Conservation (phyloP, 148 eudicot genomes). For the Pouteria glomerata region DNA sequence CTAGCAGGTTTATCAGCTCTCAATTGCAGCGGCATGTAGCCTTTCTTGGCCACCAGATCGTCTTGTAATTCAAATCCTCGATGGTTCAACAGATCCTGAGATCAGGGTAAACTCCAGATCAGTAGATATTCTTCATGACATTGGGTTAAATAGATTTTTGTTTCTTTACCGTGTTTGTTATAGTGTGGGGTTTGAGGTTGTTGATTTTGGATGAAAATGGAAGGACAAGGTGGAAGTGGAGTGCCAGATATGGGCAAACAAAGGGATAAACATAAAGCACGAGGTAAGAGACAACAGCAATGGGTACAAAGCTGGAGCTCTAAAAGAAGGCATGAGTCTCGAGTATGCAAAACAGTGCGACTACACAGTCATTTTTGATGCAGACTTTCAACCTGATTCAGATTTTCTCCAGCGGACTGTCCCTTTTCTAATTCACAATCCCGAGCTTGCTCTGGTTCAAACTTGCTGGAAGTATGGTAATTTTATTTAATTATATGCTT, state of each 20-base stretch:
- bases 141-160: too few species aligned
- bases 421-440: slow-evolving; percentile 58
- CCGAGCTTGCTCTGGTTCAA: slow-evolving; percentile 53
- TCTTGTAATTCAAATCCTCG: slow-evolving; percentile 29
- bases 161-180: too few species aligned
- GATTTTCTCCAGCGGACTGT: slow-evolving; percentile 58
- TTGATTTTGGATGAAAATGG: too few species aligned
- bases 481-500: too few species aligned
- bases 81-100: slow-evolving; percentile 30
- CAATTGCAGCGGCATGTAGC: slow-evolving; percentile 31
- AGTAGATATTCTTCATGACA: neutral
- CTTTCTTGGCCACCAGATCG: slow-evolving; percentile 36
- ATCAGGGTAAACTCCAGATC: slow-evolving; percentile 19
- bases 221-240: slow-evolving; percentile 24
- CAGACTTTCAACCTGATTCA: slow-evolving; percentile 77
- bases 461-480: slow-evolving; percentile 67
- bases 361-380: slow-evolving; percentile 71
- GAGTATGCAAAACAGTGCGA: slow-evolving; percentile 21
- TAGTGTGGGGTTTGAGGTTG: neutral
- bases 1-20: slow-evolving; percentile 19
- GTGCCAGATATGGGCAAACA: slow-evolving; percentile 26
- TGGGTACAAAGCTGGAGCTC: slow-evolving; percentile 28
- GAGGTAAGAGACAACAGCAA: slow-evolving; percentile 19
- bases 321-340: slow-evolving; percentile 23
- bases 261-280: slow-evolving; percentile 24